A percentile compares a stretch with the other conserved stretches of the same genome.
Evolutionary conservation across 371 early-diverging fungal genomes (phyloP).

Genomic region (Actinomortierella wolfii): DNA sequence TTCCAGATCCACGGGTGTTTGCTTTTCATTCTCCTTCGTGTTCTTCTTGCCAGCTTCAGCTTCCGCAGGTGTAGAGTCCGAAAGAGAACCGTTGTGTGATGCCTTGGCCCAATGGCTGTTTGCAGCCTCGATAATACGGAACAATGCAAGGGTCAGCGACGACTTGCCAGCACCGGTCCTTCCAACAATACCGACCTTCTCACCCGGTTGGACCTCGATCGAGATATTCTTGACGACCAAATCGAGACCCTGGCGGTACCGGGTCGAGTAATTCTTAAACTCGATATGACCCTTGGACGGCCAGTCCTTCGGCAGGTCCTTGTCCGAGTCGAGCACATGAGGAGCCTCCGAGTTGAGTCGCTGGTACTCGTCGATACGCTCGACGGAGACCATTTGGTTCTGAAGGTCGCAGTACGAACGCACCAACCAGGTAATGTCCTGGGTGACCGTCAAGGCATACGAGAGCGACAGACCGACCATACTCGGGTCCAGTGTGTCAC

Average conservation of each 20-base stretch:
- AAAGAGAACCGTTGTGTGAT: constrained; percentile 1
- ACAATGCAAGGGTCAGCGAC: constrained; percentile 80
- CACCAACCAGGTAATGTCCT: constrained; percentile 79
- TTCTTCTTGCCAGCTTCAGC: background rate
- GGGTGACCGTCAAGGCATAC: constrained; percentile 78
- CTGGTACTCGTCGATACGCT: constrained; percentile 74
- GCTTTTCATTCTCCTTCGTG: constrained; percentile 8
- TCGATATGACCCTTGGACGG: constrained; percentile 71
- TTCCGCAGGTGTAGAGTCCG: constrained; percentile 5
- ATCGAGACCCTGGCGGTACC: constrained; percentile 79
- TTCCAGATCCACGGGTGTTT: constrained; percentile 12
- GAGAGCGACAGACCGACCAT: constrained; percentile 80
- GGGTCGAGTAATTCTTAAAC: constrained; percentile 69
- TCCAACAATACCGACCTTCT: constrained; percentile 88
- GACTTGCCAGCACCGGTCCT: constrained; percentile 91
- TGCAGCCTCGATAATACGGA: constrained; percentile 86
- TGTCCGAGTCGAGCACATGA: constrained; percentile 53
- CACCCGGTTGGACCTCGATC: constrained; percentile 58
- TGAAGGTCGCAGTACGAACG: constrained; percentile 64
- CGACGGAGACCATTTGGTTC: constrained; percentile 78
- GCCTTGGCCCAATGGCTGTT: constrained; percentile 16
- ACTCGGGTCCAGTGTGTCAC: constrained; percentile 30
- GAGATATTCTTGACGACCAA: constrained; percentile 67
- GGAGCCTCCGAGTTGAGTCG: constrained; percentile 60
- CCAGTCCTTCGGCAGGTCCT: constrained; percentile 55